phyloP scores from a whole-genome alignment of 2,329 filamentous ascomycete species.

The Sclerotinia borealis region DNA sequence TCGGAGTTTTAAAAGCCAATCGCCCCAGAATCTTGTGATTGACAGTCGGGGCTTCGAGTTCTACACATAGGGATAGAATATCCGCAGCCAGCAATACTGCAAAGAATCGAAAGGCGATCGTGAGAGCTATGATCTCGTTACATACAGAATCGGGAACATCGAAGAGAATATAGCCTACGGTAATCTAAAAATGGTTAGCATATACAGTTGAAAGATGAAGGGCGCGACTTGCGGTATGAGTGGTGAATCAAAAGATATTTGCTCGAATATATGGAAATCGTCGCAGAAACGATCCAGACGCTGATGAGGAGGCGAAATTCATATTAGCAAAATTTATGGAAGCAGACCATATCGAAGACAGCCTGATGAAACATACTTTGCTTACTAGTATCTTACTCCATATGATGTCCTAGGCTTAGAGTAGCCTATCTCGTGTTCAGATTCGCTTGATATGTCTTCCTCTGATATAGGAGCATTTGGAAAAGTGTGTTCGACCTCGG shows the following conservation, averaged over 20 bases:
- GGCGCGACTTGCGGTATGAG: background rate
- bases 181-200: slow-evolving; percentile 8
- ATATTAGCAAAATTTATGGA: background rate
- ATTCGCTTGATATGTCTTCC: background rate
- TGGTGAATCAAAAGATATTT: background rate
- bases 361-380: background rate
- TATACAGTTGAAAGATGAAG: background rate
- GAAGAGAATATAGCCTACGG: background rate
- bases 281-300: background rate
- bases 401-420: background rate
- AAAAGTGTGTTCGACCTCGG: too few species aligned
- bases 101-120: background rate
- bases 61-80: background rate
- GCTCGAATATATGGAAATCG: background rate
- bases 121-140: background rate
- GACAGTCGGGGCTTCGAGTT: background rate
- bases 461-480: background rate
- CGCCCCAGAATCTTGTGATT: background rate
- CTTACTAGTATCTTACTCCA: background rate
- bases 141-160: background rate
- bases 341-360: background rate
- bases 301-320: background rate
- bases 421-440: background rate
- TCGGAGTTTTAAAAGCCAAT: background rate
- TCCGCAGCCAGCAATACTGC: background rate